These are phyloP conservation scores for Opeltia flavorubescens DNA, from an alignment of 495 filamentous ascomycete species.

Conservation along the genomic window DNA sequence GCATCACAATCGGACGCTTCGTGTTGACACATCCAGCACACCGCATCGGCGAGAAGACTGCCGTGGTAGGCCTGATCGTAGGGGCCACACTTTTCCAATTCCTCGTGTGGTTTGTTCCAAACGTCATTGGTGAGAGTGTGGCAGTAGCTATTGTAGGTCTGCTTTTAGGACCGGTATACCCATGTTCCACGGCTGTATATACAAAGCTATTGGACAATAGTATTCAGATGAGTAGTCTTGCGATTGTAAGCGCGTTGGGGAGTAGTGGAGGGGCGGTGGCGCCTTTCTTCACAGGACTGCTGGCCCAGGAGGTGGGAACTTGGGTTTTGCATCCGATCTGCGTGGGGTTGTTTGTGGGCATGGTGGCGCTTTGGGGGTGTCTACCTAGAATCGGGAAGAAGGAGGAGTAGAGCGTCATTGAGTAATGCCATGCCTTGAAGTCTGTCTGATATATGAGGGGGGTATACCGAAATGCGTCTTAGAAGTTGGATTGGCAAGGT, in stretches of 20 bases:
- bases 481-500: no score
- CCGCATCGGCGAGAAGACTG: conserved; percentile 50
- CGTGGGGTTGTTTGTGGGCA: conserved; percentile 52
- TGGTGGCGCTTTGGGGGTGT: conserved; percentile 51
- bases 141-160: conserved; percentile 59
- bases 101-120: conserved; percentile 61
- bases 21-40: conserved; percentile 47
- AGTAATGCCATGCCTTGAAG: no score
- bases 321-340: conserved; percentile 61
- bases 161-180: conserved; percentile 65
- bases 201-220: conserved; percentile 43
- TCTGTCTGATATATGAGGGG: no score
- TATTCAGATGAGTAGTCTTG: conserved; percentile 52
- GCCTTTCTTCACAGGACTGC: conserved; percentile 59
- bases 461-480: no score
- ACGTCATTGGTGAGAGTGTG: conserved; percentile 55
- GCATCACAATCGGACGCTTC: conserved; percentile 57
- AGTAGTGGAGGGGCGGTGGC: conserved; percentile 60
- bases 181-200: conserved; percentile 55
- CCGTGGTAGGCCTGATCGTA: conserved; percentile 44
- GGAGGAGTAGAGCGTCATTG: conserved; percentile 35
- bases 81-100: conserved; percentile 53
- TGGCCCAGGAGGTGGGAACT: conserved; percentile 55
- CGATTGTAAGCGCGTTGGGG: conserved; percentile 58
- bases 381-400: conserved; percentile 42